Evolutionary conservation across 371 early-diverging fungal genomes (phyloP).

Genomic region (Apophysomyces ossiformis): DNA sequence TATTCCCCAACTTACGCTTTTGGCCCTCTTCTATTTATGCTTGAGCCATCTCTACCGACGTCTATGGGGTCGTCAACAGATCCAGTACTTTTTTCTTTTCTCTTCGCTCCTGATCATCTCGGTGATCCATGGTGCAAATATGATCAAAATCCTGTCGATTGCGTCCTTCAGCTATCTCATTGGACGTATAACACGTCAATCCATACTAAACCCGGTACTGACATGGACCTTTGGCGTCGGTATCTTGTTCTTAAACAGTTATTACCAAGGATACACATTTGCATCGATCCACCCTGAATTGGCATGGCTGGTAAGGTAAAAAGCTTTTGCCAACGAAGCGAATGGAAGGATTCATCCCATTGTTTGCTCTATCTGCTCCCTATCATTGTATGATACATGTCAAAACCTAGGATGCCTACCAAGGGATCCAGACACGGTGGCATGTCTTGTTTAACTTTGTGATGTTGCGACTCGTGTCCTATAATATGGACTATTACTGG

Average conservation of each 20-base stretch:
- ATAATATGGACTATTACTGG: slow-evolving; percentile 89
- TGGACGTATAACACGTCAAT: slow-evolving; percentile 40
- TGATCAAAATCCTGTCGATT: slow-evolving; percentile 70
- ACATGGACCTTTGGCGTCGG: slow-evolving; percentile 83
- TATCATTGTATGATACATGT: too few species aligned
- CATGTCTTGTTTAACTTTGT: slow-evolving; percentile 82
- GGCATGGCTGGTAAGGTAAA: slow-evolving; percentile 69
- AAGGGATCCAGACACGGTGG: slow-evolving; percentile 76
- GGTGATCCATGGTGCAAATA: slow-evolving; percentile 43
- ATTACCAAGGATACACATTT: slow-evolving; percentile 75
- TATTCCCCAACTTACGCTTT: slow-evolving; percentile 62
- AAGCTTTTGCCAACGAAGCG: neutral
- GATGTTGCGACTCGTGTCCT: slow-evolving; percentile 84
- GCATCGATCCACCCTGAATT: slow-evolving; percentile 51
- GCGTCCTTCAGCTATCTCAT: slow-evolving; percentile 62
- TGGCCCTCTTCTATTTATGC: slow-evolving; percentile 53
- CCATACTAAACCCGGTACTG: slow-evolving; percentile 7
- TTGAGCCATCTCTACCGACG: slow-evolving; percentile 51
- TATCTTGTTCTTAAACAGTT: slow-evolving; percentile 78
- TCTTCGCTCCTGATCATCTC: slow-evolving; percentile 65
- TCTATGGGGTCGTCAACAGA: slow-evolving; percentile 5
- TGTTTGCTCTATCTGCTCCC: too few species aligned
- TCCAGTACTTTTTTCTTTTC: slow-evolving; percentile 49
- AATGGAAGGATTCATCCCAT: neutral
- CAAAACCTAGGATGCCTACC: slow-evolving; percentile 53